Base-by-base conservation (phyloP, 441 rosid genomes). In the Populus hybrid region DNA sequence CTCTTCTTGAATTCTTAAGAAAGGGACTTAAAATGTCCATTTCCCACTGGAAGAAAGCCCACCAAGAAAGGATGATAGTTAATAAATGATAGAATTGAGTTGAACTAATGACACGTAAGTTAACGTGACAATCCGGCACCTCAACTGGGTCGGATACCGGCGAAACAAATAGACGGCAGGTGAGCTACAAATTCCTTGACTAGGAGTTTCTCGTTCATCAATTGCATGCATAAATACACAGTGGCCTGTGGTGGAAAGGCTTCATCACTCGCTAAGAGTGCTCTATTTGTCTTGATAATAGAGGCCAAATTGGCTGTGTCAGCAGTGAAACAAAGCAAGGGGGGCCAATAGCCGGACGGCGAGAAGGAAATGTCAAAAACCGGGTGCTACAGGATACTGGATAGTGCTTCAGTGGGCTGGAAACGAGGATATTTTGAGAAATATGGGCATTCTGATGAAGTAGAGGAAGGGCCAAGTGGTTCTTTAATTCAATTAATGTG, bases 381-480 rank as follows among this genome's bases (percentile, higher is more conserved):
- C 67, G 9, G 67, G 67, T 64, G 67, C 67, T 21, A 24, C 26
- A 3, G 30, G 24, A 61, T 23, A 24, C 11, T 64, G 67, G 28
- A 7, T 64, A 6, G 67, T 64, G 67, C 28, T 64, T 64, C 67
- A 9, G 32, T 64, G 67, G 67, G 67, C 67, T 64, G 67, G 11
- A n/a, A 61, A 61, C 1, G 26, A 61, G 12, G 28, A 64, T 24
- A 6, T 64, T 42, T 0, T 42, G 67, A 61, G 24, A 24, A 64
- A 6, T 64, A 64, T 64, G 67, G 10, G 3, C 32, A 64, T 64
- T n/a, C 9, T 64, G 28, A 7, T 64, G 24, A 30, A 23, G 12
- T 24, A 9, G 28, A 0, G 68, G 0, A 10, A 10, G 91, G 80
- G 92, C 26, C 28, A 8, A 8, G 12, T 19, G 14, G 40, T n/a